Evolutionary conservation across 169 alveolate genomes (phyloP).

Genomic region (Cryptosporidium meleagridis): DNA sequence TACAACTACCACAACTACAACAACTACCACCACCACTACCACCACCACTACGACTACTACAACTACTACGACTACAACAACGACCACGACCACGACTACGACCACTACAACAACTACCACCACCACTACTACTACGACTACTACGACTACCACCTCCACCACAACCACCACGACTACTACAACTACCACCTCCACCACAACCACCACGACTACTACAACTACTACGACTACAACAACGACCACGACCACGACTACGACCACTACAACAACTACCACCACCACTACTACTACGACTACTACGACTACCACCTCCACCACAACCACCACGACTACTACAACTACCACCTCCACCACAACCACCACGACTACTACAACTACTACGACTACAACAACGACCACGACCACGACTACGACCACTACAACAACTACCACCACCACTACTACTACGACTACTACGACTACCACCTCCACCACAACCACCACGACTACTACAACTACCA

Average conservation of each 20-base stretch:
- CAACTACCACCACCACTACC: conserved; percentile 15
- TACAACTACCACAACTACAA: conserved; percentile 12
- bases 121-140: neutral
- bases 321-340: conserved; percentile 53
- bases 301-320: conserved; percentile 30
- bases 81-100: conserved; percentile 12
- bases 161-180: no score
- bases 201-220: neutral
- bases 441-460: conserved; percentile 66
- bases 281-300: conserved; percentile 73
- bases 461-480: conserved; percentile 28
- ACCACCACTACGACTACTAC: conserved; percentile 44
- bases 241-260: no score
- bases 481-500: neutral
- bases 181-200: no score
- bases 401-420: conserved; percentile 52
- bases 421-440: conserved; percentile 2
- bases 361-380: conserved; percentile 73
- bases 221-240: no score
- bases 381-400: conserved; percentile 47
- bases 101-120: neutral
- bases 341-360: conserved; percentile 77
- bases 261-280: conserved; percentile 1
- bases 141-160: neutral
- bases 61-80: neutral